phyloP scores from a whole-genome alignment of 2,329 filamentous ascomycete species.

The Pezicula radicicola region DNA sequence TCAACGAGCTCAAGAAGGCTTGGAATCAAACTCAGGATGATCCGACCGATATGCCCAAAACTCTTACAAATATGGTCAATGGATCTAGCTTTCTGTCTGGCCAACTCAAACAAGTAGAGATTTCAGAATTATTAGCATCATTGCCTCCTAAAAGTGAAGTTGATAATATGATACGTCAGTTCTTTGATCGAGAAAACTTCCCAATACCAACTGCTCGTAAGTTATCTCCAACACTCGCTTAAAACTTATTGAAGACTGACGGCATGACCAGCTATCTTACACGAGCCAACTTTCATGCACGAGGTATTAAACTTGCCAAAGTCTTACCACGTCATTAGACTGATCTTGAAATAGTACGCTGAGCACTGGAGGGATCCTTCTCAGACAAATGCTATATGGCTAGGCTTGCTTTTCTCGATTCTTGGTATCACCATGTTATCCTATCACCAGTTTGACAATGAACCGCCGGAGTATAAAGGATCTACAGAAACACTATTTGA shows the following conservation, averaged over 20 bases:
- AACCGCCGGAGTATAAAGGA: slow-evolving; percentile 70
- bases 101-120: slow-evolving; percentile 20
- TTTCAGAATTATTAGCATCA: slow-evolving; percentile 22
- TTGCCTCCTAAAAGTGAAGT: slow-evolving; percentile 23
- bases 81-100: slow-evolving; percentile 24
- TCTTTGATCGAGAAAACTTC: slow-evolving; percentile 25
- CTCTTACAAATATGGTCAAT: slow-evolving; percentile 16
- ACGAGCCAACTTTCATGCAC: slow-evolving; percentile 77
- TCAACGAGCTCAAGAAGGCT: slow-evolving; percentile 22
- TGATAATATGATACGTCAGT: slow-evolving; percentile 20
- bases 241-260: neutral
- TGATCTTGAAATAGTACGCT: slow-evolving; percentile 1
- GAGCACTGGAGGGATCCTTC: slow-evolving; percentile 66
- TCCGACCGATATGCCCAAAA: neutral
- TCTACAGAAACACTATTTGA: slow-evolving; percentile 51
- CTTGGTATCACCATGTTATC: slow-evolving; percentile 73
- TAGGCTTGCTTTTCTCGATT: slow-evolving; percentile 74
- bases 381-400: slow-evolving; percentile 71
- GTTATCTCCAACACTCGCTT: slow-evolving; percentile 2
- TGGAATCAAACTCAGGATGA: slow-evolving; percentile 19
- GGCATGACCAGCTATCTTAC: slow-evolving; percentile 57
- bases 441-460: slow-evolving; percentile 71
- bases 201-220: slow-evolving; percentile 22
- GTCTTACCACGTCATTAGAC: neutral
- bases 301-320: slow-evolving; percentile 40